These are phyloP conservation scores for Ogataea paraovalis DNA, from an alignment of 805 yeast genomes.

Conservation along the genomic window DNA sequence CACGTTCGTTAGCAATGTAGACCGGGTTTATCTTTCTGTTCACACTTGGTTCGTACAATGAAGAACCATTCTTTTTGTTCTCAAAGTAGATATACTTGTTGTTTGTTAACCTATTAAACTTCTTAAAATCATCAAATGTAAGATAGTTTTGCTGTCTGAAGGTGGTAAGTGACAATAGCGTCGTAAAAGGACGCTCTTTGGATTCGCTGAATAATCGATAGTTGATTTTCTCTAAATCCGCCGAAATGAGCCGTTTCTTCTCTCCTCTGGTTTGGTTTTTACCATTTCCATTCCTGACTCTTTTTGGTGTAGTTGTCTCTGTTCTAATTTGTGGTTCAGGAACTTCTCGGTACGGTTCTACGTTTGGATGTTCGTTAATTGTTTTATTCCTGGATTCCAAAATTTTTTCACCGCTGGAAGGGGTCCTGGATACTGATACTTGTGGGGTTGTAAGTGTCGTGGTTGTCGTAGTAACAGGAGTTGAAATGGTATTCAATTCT, in stretches of 20 bases:
- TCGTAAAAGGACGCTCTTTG: not conserved
- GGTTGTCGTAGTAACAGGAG: not conserved
- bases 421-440: not conserved
- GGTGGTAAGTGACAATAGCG: slow-evolving; percentile 5
- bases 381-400: too few species aligned
- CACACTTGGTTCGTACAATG: slow-evolving; percentile 22
- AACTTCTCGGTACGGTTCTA: too few species aligned
- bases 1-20: not conserved
- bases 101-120: slow-evolving; percentile 3
- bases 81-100: slow-evolving; percentile 10
- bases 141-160: slow-evolving; percentile 15
- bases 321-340: too few species aligned
- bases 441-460: not conserved
- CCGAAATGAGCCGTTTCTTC: not conserved
- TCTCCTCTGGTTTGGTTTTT: not conserved
- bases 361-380: too few species aligned
- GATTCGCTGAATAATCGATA: not conserved
- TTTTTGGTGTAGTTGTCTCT: not conserved
- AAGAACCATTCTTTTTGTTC: slow-evolving; percentile 16
- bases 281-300: not conserved
- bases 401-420: too few species aligned
- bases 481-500: not conserved
- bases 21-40: slow-evolving; percentile 13
- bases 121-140: slow-evolving; percentile 10
- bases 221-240: not conserved